A percentile compares a stretch with the other conserved stretches of the same genome.
Evolutionary conservation across 495 filamentous ascomycete species (phyloP).

Genomic region (Penicillium crystallinum): DNA sequence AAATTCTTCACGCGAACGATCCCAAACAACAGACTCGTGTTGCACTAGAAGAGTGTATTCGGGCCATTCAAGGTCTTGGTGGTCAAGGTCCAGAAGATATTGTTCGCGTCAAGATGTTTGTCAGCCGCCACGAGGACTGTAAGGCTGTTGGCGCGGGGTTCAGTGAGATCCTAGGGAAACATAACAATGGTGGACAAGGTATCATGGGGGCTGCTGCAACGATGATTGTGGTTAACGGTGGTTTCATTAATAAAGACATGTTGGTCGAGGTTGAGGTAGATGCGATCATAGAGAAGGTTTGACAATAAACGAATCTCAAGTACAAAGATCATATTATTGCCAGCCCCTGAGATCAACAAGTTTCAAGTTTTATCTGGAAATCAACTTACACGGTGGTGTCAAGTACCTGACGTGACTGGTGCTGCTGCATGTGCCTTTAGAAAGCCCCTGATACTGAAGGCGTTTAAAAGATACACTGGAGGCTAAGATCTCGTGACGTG

Average conservation of each 20-base stretch:
- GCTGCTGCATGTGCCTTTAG: too few species aligned
- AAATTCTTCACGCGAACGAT: slow-evolving; percentile 34
- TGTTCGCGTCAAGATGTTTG: slow-evolving; percentile 40
- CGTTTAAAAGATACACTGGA: too few species aligned
- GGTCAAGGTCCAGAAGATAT: slow-evolving; percentile 34
- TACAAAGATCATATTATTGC: too few species aligned
- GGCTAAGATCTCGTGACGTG: too few species aligned
- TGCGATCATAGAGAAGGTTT: slow-evolving; percentile 23
- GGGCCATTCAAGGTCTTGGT: slow-evolving; percentile 37
- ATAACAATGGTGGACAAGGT: slow-evolving; percentile 11
- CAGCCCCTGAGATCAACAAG: too few species aligned
- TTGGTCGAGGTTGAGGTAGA: slow-evolving; percentile 44
- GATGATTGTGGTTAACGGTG: slow-evolving; percentile 38
- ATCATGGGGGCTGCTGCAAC: slow-evolving; percentile 35
- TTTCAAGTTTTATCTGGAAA: too few species aligned
- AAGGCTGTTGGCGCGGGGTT: slow-evolving; percentile 31
- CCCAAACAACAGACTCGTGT: slow-evolving; percentile 35
- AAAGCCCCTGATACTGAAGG: too few species aligned
- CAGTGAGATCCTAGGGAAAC: slow-evolving; percentile 29
- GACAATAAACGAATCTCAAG: too few species aligned
- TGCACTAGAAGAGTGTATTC: slow-evolving; percentile 36
- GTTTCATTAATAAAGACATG: slow-evolving; percentile 43
- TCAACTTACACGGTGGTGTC: too few species aligned
- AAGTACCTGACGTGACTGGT: too few species aligned
- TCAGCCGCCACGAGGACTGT: slow-evolving; percentile 32